Conservation (phyloP, 768 basidiomycete species). For the Lactifluus volemus region DNA sequence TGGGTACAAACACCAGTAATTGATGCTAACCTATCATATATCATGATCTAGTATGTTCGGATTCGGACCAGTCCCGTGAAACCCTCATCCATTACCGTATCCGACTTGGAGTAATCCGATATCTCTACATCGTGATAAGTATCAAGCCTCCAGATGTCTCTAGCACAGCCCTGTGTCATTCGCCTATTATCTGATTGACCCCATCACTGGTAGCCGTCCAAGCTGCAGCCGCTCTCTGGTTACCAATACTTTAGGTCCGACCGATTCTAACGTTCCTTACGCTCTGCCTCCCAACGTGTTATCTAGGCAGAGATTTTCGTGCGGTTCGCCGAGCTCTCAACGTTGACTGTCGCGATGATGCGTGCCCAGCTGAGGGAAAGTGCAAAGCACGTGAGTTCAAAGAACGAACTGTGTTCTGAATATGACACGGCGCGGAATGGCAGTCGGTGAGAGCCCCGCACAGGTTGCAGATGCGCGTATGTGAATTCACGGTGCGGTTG, state of each 20-base stretch:
- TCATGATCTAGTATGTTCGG: too few relatives aligned
- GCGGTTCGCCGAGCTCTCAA: constrained; percentile 61
- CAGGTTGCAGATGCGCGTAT: constrained; percentile 54
- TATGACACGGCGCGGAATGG: constrained; percentile 80
- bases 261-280: constrained; percentile 40
- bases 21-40: too few relatives aligned
- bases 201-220: too few relatives aligned
- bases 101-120: too few relatives aligned
- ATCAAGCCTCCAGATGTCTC: too few relatives aligned
- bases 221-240: background rate
- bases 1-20: too few relatives aligned
- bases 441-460: constrained; percentile 55
- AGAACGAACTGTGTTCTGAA: constrained; percentile 94
- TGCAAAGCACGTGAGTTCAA: too few relatives aligned
- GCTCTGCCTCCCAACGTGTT: constrained; percentile 80
- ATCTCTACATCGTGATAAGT: too few relatives aligned
- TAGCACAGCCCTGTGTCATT: too few relatives aligned
- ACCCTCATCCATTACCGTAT: too few relatives aligned
- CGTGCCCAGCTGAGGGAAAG: constrained; percentile 75
- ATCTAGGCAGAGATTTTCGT: constrained; percentile 89
- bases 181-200: too few relatives aligned
- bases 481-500: constrained; percentile 64
- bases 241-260: constrained; percentile 42
- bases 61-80: too few relatives aligned
- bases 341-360: constrained; percentile 95